These are phyloP conservation scores for Mucor plumbeus DNA, from an alignment of 371 early-diverging fungal genomes.

Conservation along the genomic window DNA sequence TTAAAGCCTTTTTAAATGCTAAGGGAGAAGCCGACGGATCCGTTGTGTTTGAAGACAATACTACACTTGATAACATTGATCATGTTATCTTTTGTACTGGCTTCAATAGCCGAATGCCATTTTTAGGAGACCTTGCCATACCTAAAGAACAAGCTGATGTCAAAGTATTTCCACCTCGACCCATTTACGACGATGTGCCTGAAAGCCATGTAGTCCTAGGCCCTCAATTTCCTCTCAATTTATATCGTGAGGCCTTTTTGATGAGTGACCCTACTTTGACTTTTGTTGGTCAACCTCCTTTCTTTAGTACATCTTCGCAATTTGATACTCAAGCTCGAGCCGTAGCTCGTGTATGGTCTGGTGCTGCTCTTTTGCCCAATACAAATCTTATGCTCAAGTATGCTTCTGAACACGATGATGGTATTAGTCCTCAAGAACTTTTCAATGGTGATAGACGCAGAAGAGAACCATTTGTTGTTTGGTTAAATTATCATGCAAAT, in stretches of 20 bases:
- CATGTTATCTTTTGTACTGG: conserved; percentile 72
- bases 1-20: conserved; percentile 31
- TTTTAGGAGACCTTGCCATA: conserved; percentile 45
- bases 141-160: conserved; percentile 18
- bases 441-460: conserved; percentile 17
- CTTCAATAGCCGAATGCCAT: conserved; percentile 54
- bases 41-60: conserved; percentile 63
- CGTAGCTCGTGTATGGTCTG: conserved; percentile 47
- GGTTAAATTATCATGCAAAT: conserved; percentile 44
- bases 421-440: conserved; percentile 7
- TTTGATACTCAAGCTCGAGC: conserved; percentile 44
- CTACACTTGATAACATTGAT: conserved; percentile 56
- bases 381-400: conserved; percentile 28
- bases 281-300: conserved; percentile 36
- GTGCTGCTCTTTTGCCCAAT: conserved; percentile 34
- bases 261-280: conserved; percentile 46
- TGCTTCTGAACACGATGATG: conserved; percentile 16
- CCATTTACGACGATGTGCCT: conserved; percentile 14
- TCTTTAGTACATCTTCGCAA: conserved; percentile 23
- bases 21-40: conserved; percentile 34
- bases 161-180: background rate
- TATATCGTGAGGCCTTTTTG: conserved; percentile 40
- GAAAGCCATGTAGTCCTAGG: conserved; percentile 18
- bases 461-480: conserved; percentile 25
- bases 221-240: conserved; percentile 24